Evolutionary conservation across 192 early-diverging fungal species (phyloP).

Genomic region (Allomyces javanicus): DNA sequence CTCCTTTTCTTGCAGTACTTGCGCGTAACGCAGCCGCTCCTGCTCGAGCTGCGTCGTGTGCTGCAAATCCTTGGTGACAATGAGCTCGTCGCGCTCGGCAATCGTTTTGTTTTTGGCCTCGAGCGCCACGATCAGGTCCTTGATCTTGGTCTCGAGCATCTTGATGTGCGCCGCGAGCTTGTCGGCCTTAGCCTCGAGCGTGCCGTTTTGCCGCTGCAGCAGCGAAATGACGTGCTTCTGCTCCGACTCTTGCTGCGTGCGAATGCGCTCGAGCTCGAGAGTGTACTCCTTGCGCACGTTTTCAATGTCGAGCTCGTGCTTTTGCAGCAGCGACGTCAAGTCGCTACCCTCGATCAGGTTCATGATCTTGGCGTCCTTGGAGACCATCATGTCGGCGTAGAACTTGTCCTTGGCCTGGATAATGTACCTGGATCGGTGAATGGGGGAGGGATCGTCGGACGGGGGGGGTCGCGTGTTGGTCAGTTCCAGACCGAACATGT

Average conservation of each 20-base stretch:
- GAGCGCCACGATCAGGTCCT: slow-evolving; percentile 26
- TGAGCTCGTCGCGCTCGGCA: slow-evolving; percentile 23
- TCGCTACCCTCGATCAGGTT: slow-evolving; percentile 37
- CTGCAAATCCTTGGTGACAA: slow-evolving; percentile 17
- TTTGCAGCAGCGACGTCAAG: slow-evolving; percentile 36
- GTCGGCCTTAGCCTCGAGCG: slow-evolving; percentile 34
- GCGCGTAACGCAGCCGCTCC: slow-evolving; percentile 13
- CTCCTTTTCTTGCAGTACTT: slow-evolving; percentile 33
- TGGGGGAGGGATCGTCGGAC: background rate
- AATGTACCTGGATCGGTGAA: slow-evolving; percentile 13
- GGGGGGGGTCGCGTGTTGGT: background rate
- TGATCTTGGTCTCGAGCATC: slow-evolving; percentile 26
- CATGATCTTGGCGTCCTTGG: slow-evolving; percentile 48
- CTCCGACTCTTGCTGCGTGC: slow-evolving; percentile 37
- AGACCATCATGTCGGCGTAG: slow-evolving; percentile 42
- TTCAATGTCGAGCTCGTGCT: slow-evolving; percentile 42
- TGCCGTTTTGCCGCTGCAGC: slow-evolving; percentile 35
- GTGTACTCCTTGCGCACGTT: slow-evolving; percentile 34
- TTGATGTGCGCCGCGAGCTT: slow-evolving; percentile 38
- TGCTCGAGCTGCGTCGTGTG: slow-evolving; percentile 22
- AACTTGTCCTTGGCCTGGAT: slow-evolving; percentile 47
- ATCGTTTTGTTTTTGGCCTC: slow-evolving; percentile 30
- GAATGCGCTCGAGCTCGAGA: slow-evolving; percentile 34
- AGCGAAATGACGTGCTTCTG: slow-evolving; percentile 31
- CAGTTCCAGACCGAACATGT: background rate